phyloP scores from a whole-genome alignment of 2,329 filamentous ascomycete genomes.

The Eurotiales sp. region DNA sequence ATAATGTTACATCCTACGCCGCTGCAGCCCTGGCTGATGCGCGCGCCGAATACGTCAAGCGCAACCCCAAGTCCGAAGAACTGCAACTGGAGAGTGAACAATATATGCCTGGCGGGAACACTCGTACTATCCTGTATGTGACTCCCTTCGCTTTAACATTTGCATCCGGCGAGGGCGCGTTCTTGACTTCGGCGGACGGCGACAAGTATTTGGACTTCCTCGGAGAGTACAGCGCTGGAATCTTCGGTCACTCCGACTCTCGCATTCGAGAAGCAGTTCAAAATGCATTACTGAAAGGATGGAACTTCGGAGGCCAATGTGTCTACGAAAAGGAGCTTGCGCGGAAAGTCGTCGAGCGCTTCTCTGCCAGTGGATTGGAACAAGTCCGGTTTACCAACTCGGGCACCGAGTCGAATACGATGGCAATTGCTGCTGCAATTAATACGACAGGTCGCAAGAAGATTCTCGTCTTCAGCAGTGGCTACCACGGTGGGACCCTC shows the following conservation, averaged over 20 bases:
- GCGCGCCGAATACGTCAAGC: too few species aligned
- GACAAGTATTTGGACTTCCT: slow-evolving; percentile 56
- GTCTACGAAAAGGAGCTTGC: slow-evolving; percentile 52
- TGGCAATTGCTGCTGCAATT: slow-evolving; percentile 55
- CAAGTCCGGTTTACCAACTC: slow-evolving; percentile 61
- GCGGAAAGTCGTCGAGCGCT: slow-evolving; percentile 50
- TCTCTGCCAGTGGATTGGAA: slow-evolving; percentile 54
- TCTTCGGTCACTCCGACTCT: slow-evolving; percentile 63
- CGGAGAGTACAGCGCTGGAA: slow-evolving; percentile 61
- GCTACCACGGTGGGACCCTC: background rate
- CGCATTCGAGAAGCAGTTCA: slow-evolving; percentile 49
- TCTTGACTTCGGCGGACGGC: slow-evolving; percentile 31
- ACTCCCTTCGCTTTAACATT: slow-evolving; percentile 32
- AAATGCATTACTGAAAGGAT: slow-evolving; percentile 45
- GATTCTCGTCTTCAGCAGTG: background rate
- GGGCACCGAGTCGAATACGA: slow-evolving; percentile 62
- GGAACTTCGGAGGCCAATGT: slow-evolving; percentile 55
- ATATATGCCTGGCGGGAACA: slow-evolving; percentile 22
- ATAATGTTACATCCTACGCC: too few species aligned
- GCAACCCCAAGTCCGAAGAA: slow-evolving; percentile 1
- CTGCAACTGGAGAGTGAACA: too few species aligned
- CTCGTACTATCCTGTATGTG: slow-evolving; percentile 23
- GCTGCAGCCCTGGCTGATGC: too few species aligned
- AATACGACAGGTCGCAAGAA: slow-evolving; percentile 49
- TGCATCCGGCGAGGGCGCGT: slow-evolving; percentile 23